phyloP scores from a whole-genome alignment of 1,284 basidiomycete genomes.

The Trichosporon ovoides region DNA sequence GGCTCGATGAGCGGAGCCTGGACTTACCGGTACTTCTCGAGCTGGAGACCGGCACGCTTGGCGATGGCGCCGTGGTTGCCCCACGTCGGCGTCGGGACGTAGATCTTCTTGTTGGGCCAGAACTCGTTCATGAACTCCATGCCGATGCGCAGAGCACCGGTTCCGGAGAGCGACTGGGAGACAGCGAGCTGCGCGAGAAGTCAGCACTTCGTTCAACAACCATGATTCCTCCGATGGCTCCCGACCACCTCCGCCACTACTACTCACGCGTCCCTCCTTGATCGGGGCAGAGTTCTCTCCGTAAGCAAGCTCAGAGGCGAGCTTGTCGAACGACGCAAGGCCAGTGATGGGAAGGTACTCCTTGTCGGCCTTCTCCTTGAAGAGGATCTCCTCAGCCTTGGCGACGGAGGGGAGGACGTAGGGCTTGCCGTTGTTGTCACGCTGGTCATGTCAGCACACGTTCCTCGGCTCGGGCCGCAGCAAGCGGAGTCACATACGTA shows the following conservation, averaged over 20 bases:
- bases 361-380: constrained; percentile 73
- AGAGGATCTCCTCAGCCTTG: constrained; percentile 62
- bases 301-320: constrained; percentile 85
- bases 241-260: not conserved
- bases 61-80: constrained; percentile 84
- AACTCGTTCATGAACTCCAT: constrained; percentile 83
- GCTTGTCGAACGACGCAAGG: constrained; percentile 75
- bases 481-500: constrained; percentile 14
- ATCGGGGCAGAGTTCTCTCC: constrained; percentile 73
- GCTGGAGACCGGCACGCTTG: constrained; percentile 71
- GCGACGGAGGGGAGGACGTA: constrained; percentile 87
- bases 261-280: constrained; percentile 65
- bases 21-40: constrained; percentile 63
- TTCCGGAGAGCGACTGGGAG: constrained; percentile 95
- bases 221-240: not conserved
- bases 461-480: not conserved
- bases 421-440: constrained; percentile 91
- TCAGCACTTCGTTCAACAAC: not conserved
- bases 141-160: constrained; percentile 93
- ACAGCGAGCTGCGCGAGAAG: constrained; percentile 66
- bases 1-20: no score
- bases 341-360: constrained; percentile 96
- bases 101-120: constrained; percentile 79
- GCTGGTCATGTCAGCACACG: constrained; percentile 68
- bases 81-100: constrained; percentile 92